These are phyloP conservation scores for Picochlorum sp. DNA, from an alignment of 139 green algal genomes.

Conservation along the genomic window DNA sequence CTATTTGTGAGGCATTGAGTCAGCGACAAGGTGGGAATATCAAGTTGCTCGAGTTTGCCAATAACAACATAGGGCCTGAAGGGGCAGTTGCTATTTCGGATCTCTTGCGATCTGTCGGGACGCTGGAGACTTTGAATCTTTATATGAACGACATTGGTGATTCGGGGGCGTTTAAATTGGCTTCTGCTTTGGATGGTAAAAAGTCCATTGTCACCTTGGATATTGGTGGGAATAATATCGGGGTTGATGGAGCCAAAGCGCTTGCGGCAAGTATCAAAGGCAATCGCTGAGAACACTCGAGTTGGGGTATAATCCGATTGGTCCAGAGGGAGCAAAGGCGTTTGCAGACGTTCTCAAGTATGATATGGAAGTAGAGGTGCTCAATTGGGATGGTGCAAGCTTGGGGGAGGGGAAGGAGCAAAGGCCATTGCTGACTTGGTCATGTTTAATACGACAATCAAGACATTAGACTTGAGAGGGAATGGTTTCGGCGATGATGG, in stretches of 20 bases:
- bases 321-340: constrained; percentile 56
- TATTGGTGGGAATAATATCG: constrained; percentile 93
- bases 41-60: constrained; percentile 77
- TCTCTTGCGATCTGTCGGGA: constrained; percentile 49
- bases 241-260: constrained; percentile 50
- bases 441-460: constrained; percentile 79
- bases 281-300: constrained; percentile 66
- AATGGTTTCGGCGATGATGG: constrained; percentile 84
- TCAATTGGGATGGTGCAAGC: constrained; percentile 97
- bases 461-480: constrained; percentile 81
- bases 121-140: constrained; percentile 76
- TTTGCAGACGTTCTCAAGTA: constrained; percentile 83
- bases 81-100: constrained; percentile 58
- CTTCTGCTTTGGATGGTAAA: constrained; percentile 52
- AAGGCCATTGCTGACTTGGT: constrained; percentile 77
- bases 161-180: constrained; percentile 58
- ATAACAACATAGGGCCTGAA: constrained; percentile 76
- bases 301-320: constrained; percentile 93
- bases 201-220: constrained; percentile 69
- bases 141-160: constrained; percentile 97
- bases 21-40: constrained; percentile 7
- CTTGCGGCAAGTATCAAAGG: constrained; percentile 33
- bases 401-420: constrained; percentile 66
- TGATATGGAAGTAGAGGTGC: constrained; percentile 59
- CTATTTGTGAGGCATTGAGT: constrained; percentile 65